phyloP scores from a whole-genome alignment of 805 yeast genomes.

The Jamesozyma rosinii region DNA sequence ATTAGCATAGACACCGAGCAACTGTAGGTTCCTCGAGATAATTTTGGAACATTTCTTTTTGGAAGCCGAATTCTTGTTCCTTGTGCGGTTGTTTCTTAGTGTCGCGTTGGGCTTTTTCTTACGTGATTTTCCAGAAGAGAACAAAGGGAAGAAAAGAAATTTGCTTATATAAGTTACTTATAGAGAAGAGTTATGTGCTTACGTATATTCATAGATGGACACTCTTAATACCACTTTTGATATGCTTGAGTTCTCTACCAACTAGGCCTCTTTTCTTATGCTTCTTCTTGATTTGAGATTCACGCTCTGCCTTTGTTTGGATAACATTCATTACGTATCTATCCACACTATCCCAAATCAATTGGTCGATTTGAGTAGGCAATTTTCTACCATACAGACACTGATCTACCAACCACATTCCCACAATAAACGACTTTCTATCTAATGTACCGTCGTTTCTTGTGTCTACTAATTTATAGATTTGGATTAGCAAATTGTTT shows the following conservation, averaged over 20 bases:
- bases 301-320: slow-evolving; percentile 6
- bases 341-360: slow-evolving; percentile 72
- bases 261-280: slow-evolving; percentile 15
- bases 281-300: slow-evolving; percentile 13
- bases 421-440: slow-evolving; percentile 80
- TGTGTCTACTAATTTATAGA: slow-evolving; percentile 65
- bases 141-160: no score
- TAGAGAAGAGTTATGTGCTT: no score
- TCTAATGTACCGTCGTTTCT: slow-evolving; percentile 66
- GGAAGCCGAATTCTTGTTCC: no score
- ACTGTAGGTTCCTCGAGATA: no score
- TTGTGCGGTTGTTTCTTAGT: no score
- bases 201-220: slow-evolving; percentile 15
- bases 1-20: no score
- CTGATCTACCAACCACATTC: slow-evolving; percentile 96
- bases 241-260: slow-evolving; percentile 20
- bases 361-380: slow-evolving; percentile 57
- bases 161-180: no score
- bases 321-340: slow-evolving; percentile 14
- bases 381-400: slow-evolving; percentile 87
- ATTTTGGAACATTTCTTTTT: no score
- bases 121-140: no score
- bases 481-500: slow-evolving; percentile 48
- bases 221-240: slow-evolving; percentile 25
- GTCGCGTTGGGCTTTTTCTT: no score